A percentile compares a stretch with the other conserved stretches of the same genome.
Evolutionary conservation across 164 flowering plant species (phyloP).

Genomic region (Piper longum): DNA sequence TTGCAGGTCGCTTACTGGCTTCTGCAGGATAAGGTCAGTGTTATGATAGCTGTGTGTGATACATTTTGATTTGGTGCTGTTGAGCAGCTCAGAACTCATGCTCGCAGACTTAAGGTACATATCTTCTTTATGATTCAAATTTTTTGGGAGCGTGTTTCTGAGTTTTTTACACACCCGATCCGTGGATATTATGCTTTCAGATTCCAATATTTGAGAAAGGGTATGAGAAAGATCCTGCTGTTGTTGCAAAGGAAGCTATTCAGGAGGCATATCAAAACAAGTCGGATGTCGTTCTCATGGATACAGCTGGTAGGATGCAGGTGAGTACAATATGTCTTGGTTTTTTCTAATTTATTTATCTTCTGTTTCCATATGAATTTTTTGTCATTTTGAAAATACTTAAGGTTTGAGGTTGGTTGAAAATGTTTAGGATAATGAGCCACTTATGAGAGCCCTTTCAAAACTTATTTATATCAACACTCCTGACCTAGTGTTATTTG

Average conservation of each 20-base stretch:
- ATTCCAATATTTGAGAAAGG: constrained; percentile 3
- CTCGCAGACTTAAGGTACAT: constrained; percentile 81
- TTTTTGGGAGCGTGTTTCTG: neutral
- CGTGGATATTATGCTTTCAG: neutral
- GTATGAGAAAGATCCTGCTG: constrained; percentile 51
- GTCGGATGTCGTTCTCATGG: constrained; percentile 93
- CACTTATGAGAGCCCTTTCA: constrained; percentile 91
- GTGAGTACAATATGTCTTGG: constrained; percentile 17
- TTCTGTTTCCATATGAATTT: neutral
- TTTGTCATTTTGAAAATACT: neutral
- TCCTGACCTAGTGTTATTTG: constrained; percentile 87
- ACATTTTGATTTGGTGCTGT: constrained; percentile 97
- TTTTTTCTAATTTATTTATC: neutral
- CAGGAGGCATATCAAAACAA: constrained; percentile 79
- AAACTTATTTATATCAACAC: constrained; percentile 77
- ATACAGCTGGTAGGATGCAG: constrained; percentile 96
- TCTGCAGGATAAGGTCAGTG: constrained; percentile 72
- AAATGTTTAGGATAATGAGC: constrained; percentile 75
- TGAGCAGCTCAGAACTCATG: constrained; percentile 96
- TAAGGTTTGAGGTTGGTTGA: neutral
- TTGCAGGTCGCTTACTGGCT: constrained; percentile 98
- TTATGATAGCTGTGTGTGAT: constrained; percentile 99
- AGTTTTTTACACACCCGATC: neutral
- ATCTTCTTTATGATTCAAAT: neutral
- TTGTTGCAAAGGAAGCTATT: constrained; percentile 61